Conservation (phyloP, 73 alveolate species). For the Tetrahymena malaccensis region DNA sequence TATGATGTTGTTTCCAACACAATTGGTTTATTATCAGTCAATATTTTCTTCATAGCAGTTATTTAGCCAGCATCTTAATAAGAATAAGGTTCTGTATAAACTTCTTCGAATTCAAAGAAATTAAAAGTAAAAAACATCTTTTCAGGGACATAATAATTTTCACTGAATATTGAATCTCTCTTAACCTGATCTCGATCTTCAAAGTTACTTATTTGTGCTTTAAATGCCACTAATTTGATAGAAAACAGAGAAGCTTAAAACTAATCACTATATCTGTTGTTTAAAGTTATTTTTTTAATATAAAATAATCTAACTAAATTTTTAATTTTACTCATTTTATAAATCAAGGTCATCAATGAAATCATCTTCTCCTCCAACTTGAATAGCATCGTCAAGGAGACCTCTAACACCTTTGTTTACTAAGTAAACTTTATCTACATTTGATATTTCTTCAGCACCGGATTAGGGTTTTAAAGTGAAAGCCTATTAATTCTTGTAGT, state of each 20-base stretch:
- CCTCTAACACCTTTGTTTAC: neutral
- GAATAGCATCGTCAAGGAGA: neutral
- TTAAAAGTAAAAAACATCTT: neutral
- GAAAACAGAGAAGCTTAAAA: neutral
- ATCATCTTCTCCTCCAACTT: neutral
- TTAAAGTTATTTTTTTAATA: neutral
- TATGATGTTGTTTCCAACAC: neutral
- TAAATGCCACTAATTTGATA: neutral
- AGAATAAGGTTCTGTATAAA: neutral
- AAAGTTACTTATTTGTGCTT: neutral
- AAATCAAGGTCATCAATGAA: neutral
- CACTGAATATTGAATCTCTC: neutral
- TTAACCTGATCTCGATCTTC: neutral
- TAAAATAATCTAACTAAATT: neutral
- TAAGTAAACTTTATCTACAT: neutral
- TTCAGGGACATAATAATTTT: neutral
- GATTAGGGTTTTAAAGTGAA: neutral
- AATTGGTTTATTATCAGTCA: neutral
- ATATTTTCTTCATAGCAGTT: neutral
- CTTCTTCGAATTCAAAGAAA: neutral
- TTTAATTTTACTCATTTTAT: neutral
- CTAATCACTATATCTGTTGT: neutral
- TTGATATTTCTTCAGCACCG: neutral
- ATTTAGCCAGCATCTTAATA: neutral
- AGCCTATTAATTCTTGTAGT: neutral